Base-by-base conservation (phyloP, 2,329 filamentous ascomycete species). In the Botryotinia narcissicola region DNA sequence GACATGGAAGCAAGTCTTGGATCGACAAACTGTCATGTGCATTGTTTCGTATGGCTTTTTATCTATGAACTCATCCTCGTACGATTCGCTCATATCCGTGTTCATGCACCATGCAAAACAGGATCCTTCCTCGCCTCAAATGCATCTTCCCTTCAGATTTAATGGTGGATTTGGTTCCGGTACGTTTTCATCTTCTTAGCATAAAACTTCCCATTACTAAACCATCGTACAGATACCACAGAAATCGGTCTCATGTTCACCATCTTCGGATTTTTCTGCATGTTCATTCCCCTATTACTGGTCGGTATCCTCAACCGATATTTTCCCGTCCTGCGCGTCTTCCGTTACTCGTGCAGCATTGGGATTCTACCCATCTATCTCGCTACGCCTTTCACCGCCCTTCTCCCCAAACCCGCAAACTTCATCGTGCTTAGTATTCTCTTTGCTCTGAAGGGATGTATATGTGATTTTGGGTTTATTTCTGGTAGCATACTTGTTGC, bases 171-270 rank as follows among this genome's bases (percentile, higher is more conserved):
- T 70, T 63, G 54, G 63, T 25, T 69, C 64, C 4, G n/a, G 63
- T 73, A 57, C 37, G 3, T 44, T 22, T 46, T 29, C 9, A 22
- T 22, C 20, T 4, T 6, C 29, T n/a, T 37, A 2, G 2, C 40
- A 9, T 4, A 25, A 12, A 44, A 59, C 44, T 4, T 9, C 8
- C n/a, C 3, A n/a, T 73, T 35, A 37, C 44, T 20, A n/a, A 51
- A 29, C 1, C 46, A 67, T 59, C 12, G n/a, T 18, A 32, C 51
- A 70, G 71, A 61, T 29, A 29, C 57, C 40, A n/a, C 40, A 62
- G 54, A 67, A 62, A 73, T 63, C 37, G 57, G 64, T 37, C 44
- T 57, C n/a, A 44, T 73, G 54, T 70, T 69, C 59, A 67, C 71
- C 35, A 70, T 73, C 40, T 69, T 40, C 29, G 71, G 57, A 18